phyloP scores from a whole-genome alignment of 2,329 filamentous ascomycete species.

The Colletotrichum karsti region DNA sequence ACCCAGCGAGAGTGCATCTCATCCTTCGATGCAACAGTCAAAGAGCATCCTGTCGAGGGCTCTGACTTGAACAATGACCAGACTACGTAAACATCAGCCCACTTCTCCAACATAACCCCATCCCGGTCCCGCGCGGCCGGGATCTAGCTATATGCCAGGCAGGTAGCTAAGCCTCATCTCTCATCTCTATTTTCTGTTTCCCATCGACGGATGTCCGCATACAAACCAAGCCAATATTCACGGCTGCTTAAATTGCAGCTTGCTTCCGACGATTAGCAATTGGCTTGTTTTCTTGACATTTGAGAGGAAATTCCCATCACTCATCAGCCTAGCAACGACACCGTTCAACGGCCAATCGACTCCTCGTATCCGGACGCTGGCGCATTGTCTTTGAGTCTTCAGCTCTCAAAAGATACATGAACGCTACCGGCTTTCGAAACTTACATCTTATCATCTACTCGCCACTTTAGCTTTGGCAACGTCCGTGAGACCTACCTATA shows the following conservation, averaged over 20 bases:
- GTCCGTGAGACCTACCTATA: conserved; percentile 17
- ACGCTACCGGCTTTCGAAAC: conserved; percentile 2
- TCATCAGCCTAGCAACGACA: neutral
- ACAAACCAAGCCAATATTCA: neutral
- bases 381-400: neutral
- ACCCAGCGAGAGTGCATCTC: no score
- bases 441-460: neutral
- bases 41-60: neutral
- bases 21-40: no score
- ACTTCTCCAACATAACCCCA: conserved; percentile 6
- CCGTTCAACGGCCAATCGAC: neutral
- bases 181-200: neutral
- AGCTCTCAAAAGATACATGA: neutral
- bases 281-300: neutral
- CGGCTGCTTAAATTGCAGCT: neutral
- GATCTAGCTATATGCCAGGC: conserved; percentile 1
- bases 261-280: neutral
- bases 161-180: conserved; percentile 12
- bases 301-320: neutral
- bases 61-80: neutral
- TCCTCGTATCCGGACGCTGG: neutral
- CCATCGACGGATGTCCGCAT: conserved; percentile 12
- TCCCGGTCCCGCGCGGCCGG: neutral
- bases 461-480: conserved; percentile 22
- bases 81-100: conserved; percentile 9